Evolutionary conservation across 2,329 filamentous ascomycete genomes (phyloP), one percentile per base, ranked within the genome.

Genomic region (Aspergillus sp.): DNA sequence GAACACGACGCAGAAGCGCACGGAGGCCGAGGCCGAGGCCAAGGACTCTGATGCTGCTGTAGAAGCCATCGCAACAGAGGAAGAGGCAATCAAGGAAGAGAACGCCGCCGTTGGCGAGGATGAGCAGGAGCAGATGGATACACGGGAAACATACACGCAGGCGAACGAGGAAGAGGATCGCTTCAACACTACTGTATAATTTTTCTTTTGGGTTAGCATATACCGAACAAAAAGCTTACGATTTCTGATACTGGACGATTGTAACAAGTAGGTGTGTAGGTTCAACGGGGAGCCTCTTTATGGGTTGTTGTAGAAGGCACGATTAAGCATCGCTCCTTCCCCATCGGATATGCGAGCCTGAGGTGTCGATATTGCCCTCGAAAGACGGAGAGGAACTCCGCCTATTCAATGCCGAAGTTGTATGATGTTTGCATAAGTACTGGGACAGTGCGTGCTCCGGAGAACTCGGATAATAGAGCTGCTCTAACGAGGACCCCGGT

Each of bases 1-100:
- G 61, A 96, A 95, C 72, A 69, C 68, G 15, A 75, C 73, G 5
- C 63, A 67, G 24, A 75, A 75, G 59, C 66, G 63, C 42, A 44
- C 61, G 17, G 56, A 55, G 13, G 55, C 51, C 13, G 56, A 55
- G 13, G 55, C 51, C 13, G 51, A 48, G 9, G 45, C 51, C 33
- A 56, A 65, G 8, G 56, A 58, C 3, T 60, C 50, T 7, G 61
- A 49, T 19, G 60, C 48, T 12, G 45, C 48, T 13, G 45, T 34
- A 4, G 56, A 61, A 41, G 61, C 70, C 3, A 54, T 61, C 13
- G 65, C 65, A 30, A 70, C 68, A 2, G 74, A 77, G 60, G 73
- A 76, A 22, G 61, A 67, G 4, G 71, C 68, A 3, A 62, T 79
- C 53, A 72, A 74, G 54, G 64, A 68, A 12, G 74, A 78, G 59